phyloP scores from a whole-genome alignment of 805 yeast species.

The Kregervanrija fluxuum region DNA sequence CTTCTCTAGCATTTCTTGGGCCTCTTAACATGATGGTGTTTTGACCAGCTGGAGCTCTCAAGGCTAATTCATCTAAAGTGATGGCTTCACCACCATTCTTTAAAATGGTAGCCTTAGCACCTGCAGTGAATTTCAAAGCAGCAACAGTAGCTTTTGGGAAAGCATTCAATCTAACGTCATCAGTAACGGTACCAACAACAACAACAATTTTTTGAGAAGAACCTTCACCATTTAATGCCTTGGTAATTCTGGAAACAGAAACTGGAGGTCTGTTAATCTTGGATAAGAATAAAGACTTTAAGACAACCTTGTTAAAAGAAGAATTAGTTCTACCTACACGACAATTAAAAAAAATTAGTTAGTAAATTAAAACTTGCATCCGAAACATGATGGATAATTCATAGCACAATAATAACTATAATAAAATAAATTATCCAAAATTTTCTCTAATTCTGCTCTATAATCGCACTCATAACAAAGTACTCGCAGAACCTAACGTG shows the following conservation, averaged over 20 bases:
- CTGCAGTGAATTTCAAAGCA: slow-evolving; percentile 98
- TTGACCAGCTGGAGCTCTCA: slow-evolving; percentile 98
- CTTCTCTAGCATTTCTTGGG: slow-evolving; percentile 98
- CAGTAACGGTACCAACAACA: slow-evolving; percentile 99
- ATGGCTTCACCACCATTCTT: slow-evolving; percentile 99
- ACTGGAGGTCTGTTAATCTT: slow-evolving; percentile 99
- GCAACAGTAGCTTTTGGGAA: slow-evolving; percentile 98
- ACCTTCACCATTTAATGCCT: slow-evolving; percentile 75
- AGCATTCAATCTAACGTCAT: slow-evolving; percentile 88
- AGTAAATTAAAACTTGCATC: slow-evolving; percentile 12
- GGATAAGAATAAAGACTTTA: slow-evolving; percentile 91
- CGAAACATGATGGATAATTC: not conserved
- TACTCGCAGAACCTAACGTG: slow-evolving; percentile 24
- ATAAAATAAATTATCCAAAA: not conserved
- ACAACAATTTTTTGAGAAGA: slow-evolving; percentile 89
- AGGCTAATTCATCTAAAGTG: slow-evolving; percentile 98
- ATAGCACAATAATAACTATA: not conserved
- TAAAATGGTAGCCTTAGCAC: slow-evolving; percentile 94
- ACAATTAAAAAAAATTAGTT: slow-evolving; percentile 8
- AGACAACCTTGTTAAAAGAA: slow-evolving; percentile 96
- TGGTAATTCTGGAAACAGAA: slow-evolving; percentile 84
- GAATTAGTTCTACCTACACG: slow-evolving; percentile 91
- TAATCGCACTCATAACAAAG: slow-evolving; percentile 29
- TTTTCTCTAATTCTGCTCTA: slow-evolving; percentile 40
- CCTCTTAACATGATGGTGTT: slow-evolving; percentile 98